Evolutionary conservation across 495 filamentous ascomycete genomes (phyloP).

Genomic region (Aspergillus sparsus): DNA sequence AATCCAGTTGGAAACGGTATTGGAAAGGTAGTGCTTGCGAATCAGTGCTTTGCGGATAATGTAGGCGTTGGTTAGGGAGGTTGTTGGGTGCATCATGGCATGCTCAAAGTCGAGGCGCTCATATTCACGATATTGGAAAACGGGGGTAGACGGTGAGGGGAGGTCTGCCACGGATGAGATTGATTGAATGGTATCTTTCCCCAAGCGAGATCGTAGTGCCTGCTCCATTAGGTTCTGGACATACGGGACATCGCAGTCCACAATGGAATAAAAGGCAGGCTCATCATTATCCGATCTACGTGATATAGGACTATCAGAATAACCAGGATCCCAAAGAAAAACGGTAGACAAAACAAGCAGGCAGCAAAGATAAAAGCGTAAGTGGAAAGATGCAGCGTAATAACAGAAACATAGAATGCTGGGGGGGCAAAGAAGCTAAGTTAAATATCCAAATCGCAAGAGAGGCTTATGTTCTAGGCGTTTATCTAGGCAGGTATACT

Average conservation of each 20-base stretch:
- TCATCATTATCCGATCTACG: conserved; percentile 46
- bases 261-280: conserved; percentile 63
- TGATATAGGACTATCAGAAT: conserved; percentile 44
- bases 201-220: conserved; percentile 66
- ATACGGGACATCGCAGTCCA: conserved; percentile 84
- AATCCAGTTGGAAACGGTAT: conserved; percentile 76
- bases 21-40: conserved; percentile 87
- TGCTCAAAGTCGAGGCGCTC: conserved; percentile 83
- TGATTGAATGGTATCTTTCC: conserved; percentile 40
- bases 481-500: conserved; percentile 24
- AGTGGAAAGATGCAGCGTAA: conserved; percentile 28
- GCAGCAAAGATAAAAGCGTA: conserved; percentile 22
- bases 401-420: conserved; percentile 27
- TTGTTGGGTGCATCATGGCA: conserved; percentile 57
- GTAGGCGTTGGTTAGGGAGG: conserved; percentile 74
- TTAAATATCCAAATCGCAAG: conserved; percentile 32
- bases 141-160: conserved; percentile 42
- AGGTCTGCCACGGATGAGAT: conserved; percentile 49
- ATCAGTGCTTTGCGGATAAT: conserved; percentile 97
- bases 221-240: conserved; percentile 78
- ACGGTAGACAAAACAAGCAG: conserved; percentile 18
- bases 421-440: conserved; percentile 19
- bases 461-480: conserved; percentile 33
- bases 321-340: conserved; percentile 19
- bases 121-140: conserved; percentile 85